Base-by-base conservation (phyloP, 208 protist genomes). In the Strigomonas galati region DNA sequence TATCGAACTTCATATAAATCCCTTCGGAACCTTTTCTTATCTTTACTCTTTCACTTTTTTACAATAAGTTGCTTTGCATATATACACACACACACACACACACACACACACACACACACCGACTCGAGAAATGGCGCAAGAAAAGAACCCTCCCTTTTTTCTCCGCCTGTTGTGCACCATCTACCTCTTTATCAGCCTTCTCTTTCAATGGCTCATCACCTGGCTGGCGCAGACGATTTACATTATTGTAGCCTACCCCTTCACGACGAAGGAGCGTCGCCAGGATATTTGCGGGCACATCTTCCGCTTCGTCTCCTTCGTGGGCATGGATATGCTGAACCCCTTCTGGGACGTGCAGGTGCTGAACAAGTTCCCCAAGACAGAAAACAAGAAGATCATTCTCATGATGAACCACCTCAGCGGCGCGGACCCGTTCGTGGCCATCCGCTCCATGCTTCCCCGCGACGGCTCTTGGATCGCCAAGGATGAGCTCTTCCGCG, bases 391-490 rank as follows among this genome's bases (percentile, higher is more conserved):
- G 63, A 89, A 89, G 70, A 67, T 90, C 15, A 80, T 95, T 59
- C 28, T 95, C 4, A 90, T 92, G 84, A 84, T 95, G 69, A 95
- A 95, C 69, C 89, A 95, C 70, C 71, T 89, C 32, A 92, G 86
- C 62, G 69, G 58, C 19, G 85, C 89, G 3, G 89, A 95, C 65
- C 85, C 91, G 4, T 96, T 91, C 48, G 61, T 91, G 17, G 60
- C 85, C 21, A 76, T 93, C 37, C 78, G 85, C 63, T 79, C 76
- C n/a, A 54, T 93, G 5, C 71, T 92, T 31, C 91, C 90, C 1
- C 75, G 70, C 19, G 91, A 96, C 43, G 76, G 80, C 56, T 79
- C 80, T 31, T 96, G 87, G 85, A 83, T 96, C 51, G 81, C 79
- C 35, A 96, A 96, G 78, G 67, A 69, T 21, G 76, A 64, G 1